Evolutionary conservation across 2,329 filamentous ascomycete species (phyloP).

Genomic region (Orbilia javanica): DNA sequence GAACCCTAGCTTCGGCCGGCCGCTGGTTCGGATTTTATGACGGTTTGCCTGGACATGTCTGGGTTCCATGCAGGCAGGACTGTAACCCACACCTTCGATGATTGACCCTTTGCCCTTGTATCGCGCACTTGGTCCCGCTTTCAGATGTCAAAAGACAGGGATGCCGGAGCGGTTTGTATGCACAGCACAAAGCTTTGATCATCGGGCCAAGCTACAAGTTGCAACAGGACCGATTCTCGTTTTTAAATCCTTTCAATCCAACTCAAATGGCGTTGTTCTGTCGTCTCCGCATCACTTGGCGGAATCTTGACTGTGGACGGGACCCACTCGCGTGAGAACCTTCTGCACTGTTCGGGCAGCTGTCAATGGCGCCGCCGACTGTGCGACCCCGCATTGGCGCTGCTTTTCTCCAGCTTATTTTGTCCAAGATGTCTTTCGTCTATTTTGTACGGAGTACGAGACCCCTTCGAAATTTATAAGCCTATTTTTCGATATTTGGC

Average conservation of each 20-base stretch:
- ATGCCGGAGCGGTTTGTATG: conserved; percentile 26
- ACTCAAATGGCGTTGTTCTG: conserved; percentile 46
- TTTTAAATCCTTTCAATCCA: neutral
- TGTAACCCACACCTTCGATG: conserved; percentile 37
- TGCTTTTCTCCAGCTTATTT: conserved; percentile 15
- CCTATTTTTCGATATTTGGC: conserved; percentile 41
- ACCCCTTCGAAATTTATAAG: conserved; percentile 6
- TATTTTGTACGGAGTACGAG: neutral
- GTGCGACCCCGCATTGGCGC: conserved; percentile 45
- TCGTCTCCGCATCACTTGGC: conserved; percentile 49
- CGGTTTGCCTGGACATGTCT: conserved; percentile 24
- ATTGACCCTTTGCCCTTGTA: conserved; percentile 17
- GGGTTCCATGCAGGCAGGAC: conserved; percentile 42
- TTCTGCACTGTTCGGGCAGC: conserved; percentile 44
- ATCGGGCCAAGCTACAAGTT: conserved; percentile 22
- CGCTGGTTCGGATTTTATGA: conserved; percentile 37
- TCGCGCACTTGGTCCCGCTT: conserved; percentile 41
- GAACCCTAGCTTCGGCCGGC: conserved; percentile 50
- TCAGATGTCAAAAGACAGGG: conserved; percentile 57
- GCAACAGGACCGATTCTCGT: neutral
- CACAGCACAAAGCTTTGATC: conserved; percentile 14
- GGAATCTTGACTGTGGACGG: conserved; percentile 23
- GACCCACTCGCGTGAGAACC: conserved; percentile 28
- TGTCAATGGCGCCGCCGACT: conserved; percentile 22
- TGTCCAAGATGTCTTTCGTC: conserved; percentile 22